Evolutionary conservation across 345 rosid species (phyloP).

Genomic region (Ceriops tagal): DNA sequence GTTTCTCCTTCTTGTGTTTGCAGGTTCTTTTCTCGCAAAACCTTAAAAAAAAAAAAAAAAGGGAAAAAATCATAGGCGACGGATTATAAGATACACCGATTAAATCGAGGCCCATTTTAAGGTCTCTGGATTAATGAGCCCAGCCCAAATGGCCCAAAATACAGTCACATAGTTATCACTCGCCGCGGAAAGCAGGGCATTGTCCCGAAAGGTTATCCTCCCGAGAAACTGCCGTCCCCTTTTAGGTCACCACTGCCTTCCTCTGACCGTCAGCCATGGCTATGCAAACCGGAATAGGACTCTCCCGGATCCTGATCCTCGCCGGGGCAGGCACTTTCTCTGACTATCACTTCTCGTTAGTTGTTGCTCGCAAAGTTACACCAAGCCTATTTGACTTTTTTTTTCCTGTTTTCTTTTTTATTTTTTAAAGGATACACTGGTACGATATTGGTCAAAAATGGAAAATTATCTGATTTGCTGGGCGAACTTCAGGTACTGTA

Average conservation of each 20-base stretch:
- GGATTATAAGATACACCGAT: no score
- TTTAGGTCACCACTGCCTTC: not conserved
- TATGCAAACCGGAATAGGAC: slow-evolving; percentile 70
- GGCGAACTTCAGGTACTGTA: slow-evolving; percentile 70
- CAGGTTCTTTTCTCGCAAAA: no score
- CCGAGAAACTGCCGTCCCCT: not conserved
- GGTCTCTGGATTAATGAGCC: not conserved
- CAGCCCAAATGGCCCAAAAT: not conserved
- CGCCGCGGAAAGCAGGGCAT: not conserved
- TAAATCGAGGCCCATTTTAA: no score
- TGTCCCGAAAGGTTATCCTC: no score
- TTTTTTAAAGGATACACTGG: slow-evolving; percentile 60
- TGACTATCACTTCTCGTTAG: not conserved
- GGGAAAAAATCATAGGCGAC: no score
- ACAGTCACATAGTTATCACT: not conserved
- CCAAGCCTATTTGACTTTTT: not conserved
- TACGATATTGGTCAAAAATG: slow-evolving; percentile 69
- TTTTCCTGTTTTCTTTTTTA: not conserved
- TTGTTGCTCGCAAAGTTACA: not conserved
- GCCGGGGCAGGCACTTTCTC: slow-evolving; percentile 67
- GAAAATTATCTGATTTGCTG: slow-evolving; percentile 71
- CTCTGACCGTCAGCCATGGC: slow-evolving; percentile 42
- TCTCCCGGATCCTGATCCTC: slow-evolving; percentile 62
- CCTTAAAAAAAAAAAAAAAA: no score
- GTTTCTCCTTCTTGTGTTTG: slow-evolving; percentile 19